phyloP scores from a whole-genome alignment of 768 basidiomycete species.

The Leccinum subtestaceum region DNA sequence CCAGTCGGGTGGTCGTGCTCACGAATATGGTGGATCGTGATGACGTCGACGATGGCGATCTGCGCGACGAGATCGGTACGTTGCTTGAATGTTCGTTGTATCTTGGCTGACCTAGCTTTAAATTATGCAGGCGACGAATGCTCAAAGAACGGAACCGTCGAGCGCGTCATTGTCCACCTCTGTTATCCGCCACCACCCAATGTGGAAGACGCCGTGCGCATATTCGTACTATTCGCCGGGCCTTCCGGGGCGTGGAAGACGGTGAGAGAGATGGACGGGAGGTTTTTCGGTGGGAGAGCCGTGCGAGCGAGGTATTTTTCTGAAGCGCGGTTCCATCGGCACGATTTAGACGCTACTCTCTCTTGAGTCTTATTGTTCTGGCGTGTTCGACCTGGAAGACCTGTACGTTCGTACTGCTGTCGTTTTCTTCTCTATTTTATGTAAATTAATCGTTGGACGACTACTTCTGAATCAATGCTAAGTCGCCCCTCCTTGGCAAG shows the following conservation, averaged over 20 bases:
- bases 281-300: conserved; percentile 85
- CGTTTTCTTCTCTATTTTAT: not conserved
- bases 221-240: conserved; percentile 89
- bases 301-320: conserved; percentile 83
- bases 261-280: conserved; percentile 87
- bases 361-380: conserved; percentile 10
- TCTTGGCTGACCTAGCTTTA: not conserved
- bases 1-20: conserved; percentile 85
- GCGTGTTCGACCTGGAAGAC: not conserved
- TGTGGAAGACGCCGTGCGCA: conserved; percentile 80
- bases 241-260: conserved; percentile 96
- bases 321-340: conserved; percentile 51
- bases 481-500: not conserved
- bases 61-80: conserved; percentile 85
- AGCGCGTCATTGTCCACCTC: conserved; percentile 82
- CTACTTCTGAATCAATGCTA: not conserved
- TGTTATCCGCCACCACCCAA: conserved; percentile 64
- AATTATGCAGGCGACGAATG: conserved; percentile 74
- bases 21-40: conserved; percentile 87
- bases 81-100: conserved; percentile 4
- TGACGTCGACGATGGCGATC: conserved; percentile 80
- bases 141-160: conserved; percentile 87
- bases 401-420: not conserved
- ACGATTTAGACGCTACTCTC: conserved; percentile 46
- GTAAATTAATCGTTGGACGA: not conserved